Percentiles rank a stretch among this genome's conserved stretches.
Evolutionary conservation across 768 basidiomycete species (phyloP).

Genomic region (Suillus brevipes): DNA sequence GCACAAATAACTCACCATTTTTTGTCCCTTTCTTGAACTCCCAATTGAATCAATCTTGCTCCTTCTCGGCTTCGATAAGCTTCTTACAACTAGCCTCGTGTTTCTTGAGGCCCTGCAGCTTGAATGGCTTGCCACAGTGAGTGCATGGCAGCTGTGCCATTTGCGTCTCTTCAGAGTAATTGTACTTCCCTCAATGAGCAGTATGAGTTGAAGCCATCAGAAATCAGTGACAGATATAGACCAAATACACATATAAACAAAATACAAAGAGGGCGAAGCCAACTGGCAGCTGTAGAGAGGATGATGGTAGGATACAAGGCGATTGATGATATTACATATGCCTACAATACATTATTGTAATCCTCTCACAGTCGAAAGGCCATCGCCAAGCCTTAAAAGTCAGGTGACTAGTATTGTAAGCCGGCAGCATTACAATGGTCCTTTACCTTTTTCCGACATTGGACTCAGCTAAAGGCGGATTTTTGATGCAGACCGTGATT

Average conservation of each 20-base stretch:
- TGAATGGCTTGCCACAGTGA: not conserved
- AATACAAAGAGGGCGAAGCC: not conserved
- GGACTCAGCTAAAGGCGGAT: too few relatives aligned
- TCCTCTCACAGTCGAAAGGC: too few relatives aligned
- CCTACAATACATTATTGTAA: not conserved
- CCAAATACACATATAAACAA: not conserved
- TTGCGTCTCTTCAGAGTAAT: not conserved
- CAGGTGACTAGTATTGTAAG: not conserved
- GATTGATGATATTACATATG: too few relatives aligned
- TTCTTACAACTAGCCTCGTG: not conserved
- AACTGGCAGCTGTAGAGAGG: too few relatives aligned
- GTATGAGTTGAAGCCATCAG: not conserved
- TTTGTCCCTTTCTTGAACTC: not conserved
- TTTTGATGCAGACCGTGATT: too few relatives aligned
- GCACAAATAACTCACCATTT: not conserved
- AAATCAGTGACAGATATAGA: not conserved
- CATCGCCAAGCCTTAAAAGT: not conserved
- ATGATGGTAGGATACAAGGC: too few relatives aligned
- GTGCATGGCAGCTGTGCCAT: not conserved
- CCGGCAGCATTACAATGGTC: not conserved
- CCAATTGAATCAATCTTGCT: not conserved
- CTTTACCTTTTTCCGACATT: conserved; percentile 1
- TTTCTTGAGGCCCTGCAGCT: not conserved
- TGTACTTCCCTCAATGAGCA: not conserved
- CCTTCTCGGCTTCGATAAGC: not conserved